Percentiles rank a stretch among this genome's conserved stretches.
phyloP scores from a whole-genome alignment of 306 rosid species.

The Quercus suber region DNA sequence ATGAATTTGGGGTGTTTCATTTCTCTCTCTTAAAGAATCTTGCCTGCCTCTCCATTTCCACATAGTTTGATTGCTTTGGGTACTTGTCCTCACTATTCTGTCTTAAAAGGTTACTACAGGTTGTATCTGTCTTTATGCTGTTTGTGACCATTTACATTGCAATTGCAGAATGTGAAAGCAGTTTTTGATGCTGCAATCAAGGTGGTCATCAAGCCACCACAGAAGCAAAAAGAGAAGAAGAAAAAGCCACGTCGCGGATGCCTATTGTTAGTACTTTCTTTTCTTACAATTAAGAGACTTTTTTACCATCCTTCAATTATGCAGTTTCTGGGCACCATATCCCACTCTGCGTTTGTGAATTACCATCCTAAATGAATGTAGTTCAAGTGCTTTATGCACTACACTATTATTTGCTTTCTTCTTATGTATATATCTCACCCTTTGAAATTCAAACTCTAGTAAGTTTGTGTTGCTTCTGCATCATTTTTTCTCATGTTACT shows the following conservation, averaged over 20 bases:
- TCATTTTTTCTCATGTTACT: not conserved
- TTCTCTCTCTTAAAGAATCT: not conserved
- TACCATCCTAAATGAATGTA: not conserved
- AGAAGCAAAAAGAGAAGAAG: conserved; percentile 86
- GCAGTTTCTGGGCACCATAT: conserved; percentile 6
- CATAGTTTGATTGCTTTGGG: not conserved
- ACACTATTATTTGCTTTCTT: not conserved
- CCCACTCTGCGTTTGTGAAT: not conserved
- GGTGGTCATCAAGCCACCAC: conserved; percentile 88
- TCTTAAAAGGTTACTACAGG: not conserved
- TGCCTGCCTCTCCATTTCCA: not conserved
- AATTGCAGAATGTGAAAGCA: conserved; percentile 83
- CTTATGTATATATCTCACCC: not conserved
- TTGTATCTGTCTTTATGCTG: not conserved
- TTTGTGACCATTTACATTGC: conserved; percentile 11
- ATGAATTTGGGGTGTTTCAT: not conserved
- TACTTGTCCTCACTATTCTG: not conserved
- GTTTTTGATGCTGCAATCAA: conserved; percentile 89
- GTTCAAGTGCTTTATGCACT: not conserved
- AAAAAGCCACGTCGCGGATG: conserved; percentile 63
- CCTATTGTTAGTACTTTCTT: conserved; percentile 56
- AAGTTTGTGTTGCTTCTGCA: not conserved
- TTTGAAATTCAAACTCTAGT: not conserved
- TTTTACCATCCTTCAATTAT: not conserved
- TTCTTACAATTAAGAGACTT: conserved; percentile 1